Conservation (phyloP, 164 flowering plant species). For the Dillenia suffruticosa region DNA sequence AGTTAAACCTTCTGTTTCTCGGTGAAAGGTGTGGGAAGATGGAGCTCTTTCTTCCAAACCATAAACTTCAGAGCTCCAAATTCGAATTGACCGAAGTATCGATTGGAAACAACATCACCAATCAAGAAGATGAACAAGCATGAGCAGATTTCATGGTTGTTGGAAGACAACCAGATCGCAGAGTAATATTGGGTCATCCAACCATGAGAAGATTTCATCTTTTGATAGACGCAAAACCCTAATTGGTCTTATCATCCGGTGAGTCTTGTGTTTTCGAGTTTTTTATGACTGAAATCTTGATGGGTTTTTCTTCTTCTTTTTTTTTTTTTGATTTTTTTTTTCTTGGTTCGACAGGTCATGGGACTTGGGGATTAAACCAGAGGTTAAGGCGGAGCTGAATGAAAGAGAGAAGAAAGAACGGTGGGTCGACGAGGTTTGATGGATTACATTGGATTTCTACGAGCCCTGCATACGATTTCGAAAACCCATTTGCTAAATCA, state of each 20-base stretch:
- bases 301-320: conserved; percentile 1
- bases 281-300: not conserved
- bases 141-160: conserved; percentile 53
- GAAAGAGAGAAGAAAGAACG: conserved; percentile 77
- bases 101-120: not conserved
- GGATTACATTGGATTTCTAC: conserved; percentile 75
- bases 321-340: conserved; percentile 6
- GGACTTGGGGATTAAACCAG: conserved; percentile 84
- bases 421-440: conserved; percentile 76
- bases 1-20: too few relatives aligned
- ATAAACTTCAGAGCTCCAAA: conserved; percentile 10
- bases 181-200: conserved; percentile 77
- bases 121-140: conserved; percentile 30
- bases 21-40: too few relatives aligned
- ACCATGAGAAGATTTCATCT: conserved; percentile 95
- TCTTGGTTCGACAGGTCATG: conserved; percentile 54
- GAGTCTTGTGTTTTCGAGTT: not conserved
- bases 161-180: conserved; percentile 92
- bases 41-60: conserved; percentile 48
- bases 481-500: conserved; percentile 24
- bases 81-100: not conserved
- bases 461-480: conserved; percentile 50
- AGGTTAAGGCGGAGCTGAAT: conserved; percentile 38
- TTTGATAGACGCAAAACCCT: conserved; percentile 47
- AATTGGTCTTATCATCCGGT: conserved; percentile 71